Percentiles rank a stretch among this genome's conserved stretches.
phyloP scores from a whole-genome alignment of 805 yeast species.

The Zygoascus flipseniorum region DNA sequence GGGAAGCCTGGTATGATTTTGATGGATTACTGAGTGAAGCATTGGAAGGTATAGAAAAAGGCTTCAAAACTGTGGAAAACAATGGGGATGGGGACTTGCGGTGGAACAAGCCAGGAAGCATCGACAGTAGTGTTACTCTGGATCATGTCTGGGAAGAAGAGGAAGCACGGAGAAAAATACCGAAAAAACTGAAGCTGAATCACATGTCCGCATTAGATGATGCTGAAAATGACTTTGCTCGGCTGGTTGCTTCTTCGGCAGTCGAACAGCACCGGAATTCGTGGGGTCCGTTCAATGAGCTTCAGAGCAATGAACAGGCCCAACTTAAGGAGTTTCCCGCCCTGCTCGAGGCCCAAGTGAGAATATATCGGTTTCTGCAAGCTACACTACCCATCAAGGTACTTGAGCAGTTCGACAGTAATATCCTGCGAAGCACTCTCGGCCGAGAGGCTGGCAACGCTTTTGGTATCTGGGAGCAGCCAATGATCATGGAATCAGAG shows the following conservation, averaged over 20 bases:
- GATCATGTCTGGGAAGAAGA: background rate
- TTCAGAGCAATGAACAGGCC: constrained; percentile 46
- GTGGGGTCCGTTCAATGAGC: constrained; percentile 27
- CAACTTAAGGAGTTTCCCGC: constrained; percentile 41
- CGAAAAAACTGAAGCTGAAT: constrained; percentile 16
- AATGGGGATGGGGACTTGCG: background rate
- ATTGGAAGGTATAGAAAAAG: constrained; percentile 34
- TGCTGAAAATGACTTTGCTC: constrained; percentile 44
- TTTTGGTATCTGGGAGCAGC: constrained; percentile 57
- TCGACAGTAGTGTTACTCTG: background rate
- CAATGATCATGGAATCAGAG: constrained; percentile 32
- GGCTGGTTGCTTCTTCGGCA: constrained; percentile 34
- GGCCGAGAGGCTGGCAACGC: constrained; percentile 61
- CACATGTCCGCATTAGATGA: constrained; percentile 34
- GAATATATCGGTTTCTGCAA: constrained; percentile 41
- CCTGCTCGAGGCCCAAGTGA: constrained; percentile 39
- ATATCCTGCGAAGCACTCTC: constrained; percentile 37
- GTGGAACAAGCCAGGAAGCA: background rate
- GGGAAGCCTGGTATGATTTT: constrained; percentile 29
- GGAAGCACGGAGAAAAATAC: background rate
- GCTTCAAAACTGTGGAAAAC: constrained; percentile 14
- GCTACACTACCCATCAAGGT: constrained; percentile 29
- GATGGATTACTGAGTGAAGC: constrained; percentile 29
- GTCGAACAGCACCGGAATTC: constrained; percentile 13
- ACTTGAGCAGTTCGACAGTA: constrained; percentile 33